These are phyloP conservation scores for Sapria himalayana DNA, from an alignment of 345 rosid genomes.

Conservation along the genomic window DNA sequence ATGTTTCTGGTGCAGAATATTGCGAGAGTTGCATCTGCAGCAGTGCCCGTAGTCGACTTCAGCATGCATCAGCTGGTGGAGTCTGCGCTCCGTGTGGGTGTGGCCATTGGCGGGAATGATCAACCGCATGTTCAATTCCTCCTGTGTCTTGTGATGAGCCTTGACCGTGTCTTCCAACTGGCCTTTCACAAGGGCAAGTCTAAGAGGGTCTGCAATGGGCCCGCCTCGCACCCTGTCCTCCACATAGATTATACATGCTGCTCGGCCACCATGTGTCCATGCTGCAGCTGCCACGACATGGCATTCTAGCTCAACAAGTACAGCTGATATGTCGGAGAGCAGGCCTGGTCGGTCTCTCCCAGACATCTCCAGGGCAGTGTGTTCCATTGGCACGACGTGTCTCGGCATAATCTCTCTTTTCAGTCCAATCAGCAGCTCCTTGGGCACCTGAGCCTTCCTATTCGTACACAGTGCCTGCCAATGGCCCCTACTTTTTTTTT, in stretches of 20 bases:
- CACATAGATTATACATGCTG: slow-evolving; percentile 47
- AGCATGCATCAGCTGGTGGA: slow-evolving; percentile 62
- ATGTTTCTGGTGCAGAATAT: slow-evolving; percentile 18
- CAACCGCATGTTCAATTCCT: slow-evolving; percentile 30
- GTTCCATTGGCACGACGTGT: slow-evolving; percentile 35
- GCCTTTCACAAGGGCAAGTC: slow-evolving; percentile 30
- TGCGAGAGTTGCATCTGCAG: slow-evolving; percentile 20
- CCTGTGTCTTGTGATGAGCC: slow-evolving; percentile 41
- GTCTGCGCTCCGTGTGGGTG: slow-evolving; percentile 64
- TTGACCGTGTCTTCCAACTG: slow-evolving; percentile 37
- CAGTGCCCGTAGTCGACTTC: slow-evolving; percentile 46
- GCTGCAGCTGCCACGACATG: slow-evolving; percentile 44
- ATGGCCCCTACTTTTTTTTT: no score
- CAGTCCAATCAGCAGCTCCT: slow-evolving; percentile 21
- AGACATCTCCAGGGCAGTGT: slow-evolving; percentile 58
- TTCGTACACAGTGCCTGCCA: slow-evolving; percentile 45
- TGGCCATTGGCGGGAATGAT: slow-evolving; percentile 23
- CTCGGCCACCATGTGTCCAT: slow-evolving; percentile 65
- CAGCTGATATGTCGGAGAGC: slow-evolving; percentile 61
- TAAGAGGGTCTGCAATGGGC: slow-evolving; percentile 24
- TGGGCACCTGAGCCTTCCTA: slow-evolving; percentile 25
- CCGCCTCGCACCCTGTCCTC: slow-evolving; percentile 41
- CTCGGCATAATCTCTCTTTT: slow-evolving; percentile 30
- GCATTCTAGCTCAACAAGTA: slow-evolving; percentile 39
- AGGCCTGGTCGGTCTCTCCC: slow-evolving; percentile 64